These are phyloP conservation scores for Dothideomycetes sp. DNA, from an alignment of 2,329 filamentous ascomycete species.

Conservation along the genomic window DNA sequence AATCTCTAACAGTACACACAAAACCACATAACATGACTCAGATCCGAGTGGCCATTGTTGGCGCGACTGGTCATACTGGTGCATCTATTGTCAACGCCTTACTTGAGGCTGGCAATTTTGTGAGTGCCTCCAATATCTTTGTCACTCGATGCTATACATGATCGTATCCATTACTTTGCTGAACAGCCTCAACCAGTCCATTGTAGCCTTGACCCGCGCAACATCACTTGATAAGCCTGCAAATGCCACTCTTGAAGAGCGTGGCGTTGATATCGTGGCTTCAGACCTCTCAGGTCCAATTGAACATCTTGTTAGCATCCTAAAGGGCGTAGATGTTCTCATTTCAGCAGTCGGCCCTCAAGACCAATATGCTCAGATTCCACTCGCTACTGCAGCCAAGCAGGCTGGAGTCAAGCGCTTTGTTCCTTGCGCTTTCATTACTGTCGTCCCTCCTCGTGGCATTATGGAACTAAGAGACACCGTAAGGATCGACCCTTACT, in stretches of 20 bases:
- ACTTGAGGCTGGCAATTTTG: too few relatives aligned
- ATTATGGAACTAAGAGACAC: conserved; percentile 30
- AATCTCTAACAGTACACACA: too few relatives aligned
- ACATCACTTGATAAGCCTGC: too few relatives aligned
- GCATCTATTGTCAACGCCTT: too few relatives aligned
- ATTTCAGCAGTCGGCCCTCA: conserved; percentile 17
- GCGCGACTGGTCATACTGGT: too few relatives aligned
- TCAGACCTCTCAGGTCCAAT: conserved; percentile 32
- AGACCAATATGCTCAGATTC: conserved; percentile 14
- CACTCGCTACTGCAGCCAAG: conserved; percentile 19
- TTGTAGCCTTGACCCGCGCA: too few relatives aligned
- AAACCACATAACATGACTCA: too few relatives aligned
- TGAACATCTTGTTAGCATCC: conserved; percentile 29
- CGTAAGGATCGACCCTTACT: conserved; percentile 18
- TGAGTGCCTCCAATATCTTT: too few relatives aligned
- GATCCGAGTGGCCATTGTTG: too few relatives aligned
- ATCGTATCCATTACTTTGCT: too few relatives aligned
- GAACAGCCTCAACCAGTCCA: too few relatives aligned
- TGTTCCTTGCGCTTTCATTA: conserved; percentile 21
- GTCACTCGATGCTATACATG: too few relatives aligned
- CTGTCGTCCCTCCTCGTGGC: conserved; percentile 34
- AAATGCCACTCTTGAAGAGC: conserved; percentile 27
- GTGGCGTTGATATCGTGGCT: conserved; percentile 32
- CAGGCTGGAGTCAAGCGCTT: conserved; percentile 21
- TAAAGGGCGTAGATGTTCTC: conserved; percentile 27